Conservation (phyloP, 345 rosid species). For the Eucalyptus cloeziana region DNA sequence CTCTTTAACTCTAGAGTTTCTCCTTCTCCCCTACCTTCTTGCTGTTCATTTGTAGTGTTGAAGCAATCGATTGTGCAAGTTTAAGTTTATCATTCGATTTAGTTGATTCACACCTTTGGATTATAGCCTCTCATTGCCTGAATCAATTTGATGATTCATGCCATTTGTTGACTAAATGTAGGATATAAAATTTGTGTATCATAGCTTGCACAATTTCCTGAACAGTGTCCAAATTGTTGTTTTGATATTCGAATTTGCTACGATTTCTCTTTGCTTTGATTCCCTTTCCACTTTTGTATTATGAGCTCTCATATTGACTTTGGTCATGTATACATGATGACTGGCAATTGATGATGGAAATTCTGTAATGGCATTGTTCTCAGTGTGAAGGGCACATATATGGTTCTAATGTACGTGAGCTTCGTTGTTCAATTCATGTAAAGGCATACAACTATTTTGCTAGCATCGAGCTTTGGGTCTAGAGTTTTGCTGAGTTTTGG, state of each 20-base stretch:
- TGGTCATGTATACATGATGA: background rate
- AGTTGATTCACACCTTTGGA: too few species aligned
- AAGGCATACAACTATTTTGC: background rate
- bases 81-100: too few species aligned
- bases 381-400: background rate
- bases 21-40: too few species aligned
- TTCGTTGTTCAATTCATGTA: rapidly evolving
- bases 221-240: background rate
- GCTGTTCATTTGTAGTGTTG: too few species aligned
- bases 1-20: too few species aligned
- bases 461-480: background rate
- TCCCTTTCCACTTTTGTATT: background rate
- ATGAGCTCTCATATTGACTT: background rate
- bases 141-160: background rate
- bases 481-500: background rate
- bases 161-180: background rate
- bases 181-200: background rate
- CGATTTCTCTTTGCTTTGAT: too few species aligned
- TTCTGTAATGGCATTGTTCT: background rate
- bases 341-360: background rate
- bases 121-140: background rate
- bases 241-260: background rate
- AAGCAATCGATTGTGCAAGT: too few species aligned
- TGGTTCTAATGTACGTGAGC: background rate
- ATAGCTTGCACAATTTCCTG: background rate